Evolutionary conservation across 1,284 basidiomycete genomes (phyloP).

Genomic region (Grifola frondosa): DNA sequence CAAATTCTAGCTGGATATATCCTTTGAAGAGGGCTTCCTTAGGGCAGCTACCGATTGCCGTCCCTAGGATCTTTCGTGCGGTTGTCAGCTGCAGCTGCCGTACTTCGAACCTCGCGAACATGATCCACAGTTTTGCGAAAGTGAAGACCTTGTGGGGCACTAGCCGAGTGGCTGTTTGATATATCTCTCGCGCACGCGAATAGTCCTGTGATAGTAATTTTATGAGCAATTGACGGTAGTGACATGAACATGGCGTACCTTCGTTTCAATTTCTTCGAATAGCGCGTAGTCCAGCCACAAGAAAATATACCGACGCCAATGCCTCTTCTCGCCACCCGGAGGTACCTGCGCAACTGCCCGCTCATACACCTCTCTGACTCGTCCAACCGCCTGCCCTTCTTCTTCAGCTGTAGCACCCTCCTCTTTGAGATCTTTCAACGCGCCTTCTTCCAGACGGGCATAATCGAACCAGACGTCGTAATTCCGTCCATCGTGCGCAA

Average conservation of each 20-base stretch:
- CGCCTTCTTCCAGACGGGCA: constrained; percentile 89
- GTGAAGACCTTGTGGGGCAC: constrained; percentile 97
- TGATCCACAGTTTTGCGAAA: constrained; percentile 93
- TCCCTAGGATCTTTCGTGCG: constrained; percentile 89
- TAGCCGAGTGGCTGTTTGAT: constrained; percentile 85
- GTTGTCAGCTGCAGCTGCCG: constrained; percentile 80
- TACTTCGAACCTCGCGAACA: constrained; percentile 92
- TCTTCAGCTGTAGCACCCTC: constrained; percentile 75
- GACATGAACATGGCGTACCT: constrained; percentile 45
- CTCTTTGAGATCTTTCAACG: constrained; percentile 71
- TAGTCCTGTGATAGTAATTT: constrained; percentile 58
- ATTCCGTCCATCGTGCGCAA: constrained; percentile 85
- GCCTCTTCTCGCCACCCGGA: constrained; percentile 83
- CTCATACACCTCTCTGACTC: constrained; percentile 94
- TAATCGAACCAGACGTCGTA: constrained; percentile 99
- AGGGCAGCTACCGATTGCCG: constrained; percentile 92
- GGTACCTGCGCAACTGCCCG: constrained; percentile 96
- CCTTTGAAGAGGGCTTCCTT: constrained; percentile 94
- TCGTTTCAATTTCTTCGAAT: constrained; percentile 95
- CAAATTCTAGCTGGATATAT: constrained; percentile 92
- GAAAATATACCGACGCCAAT: constrained; percentile 97
- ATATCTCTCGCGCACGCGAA: constrained; percentile 84
- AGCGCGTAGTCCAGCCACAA: constrained; percentile 95
- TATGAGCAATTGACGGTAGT: constrained; percentile 1
- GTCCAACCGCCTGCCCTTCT: constrained; percentile 52